Evolutionary conservation across 192 early-diverging fungal species (phyloP), one percentile per base, ranked within the genome.

Genomic region (Umbelopsis isabellina): DNA sequence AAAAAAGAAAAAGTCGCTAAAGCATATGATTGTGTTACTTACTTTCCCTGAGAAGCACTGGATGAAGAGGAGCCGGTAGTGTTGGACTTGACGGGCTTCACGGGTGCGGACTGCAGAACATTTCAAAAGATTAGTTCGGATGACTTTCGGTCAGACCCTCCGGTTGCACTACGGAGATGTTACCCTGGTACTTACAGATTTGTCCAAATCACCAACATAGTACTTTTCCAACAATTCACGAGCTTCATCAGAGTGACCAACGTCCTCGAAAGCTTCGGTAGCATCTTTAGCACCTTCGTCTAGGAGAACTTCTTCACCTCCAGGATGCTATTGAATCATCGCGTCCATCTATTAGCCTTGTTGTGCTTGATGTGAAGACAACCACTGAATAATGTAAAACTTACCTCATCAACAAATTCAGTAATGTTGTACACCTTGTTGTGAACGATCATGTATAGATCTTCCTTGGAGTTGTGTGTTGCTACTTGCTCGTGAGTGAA

Each of bases 231-330:
- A 84, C 72, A 98, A 72, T 18, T 93, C 92, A 66, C 89, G 90
- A 25, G 97, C 97, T 74, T 98, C 97, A 64, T 96, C 92, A 35
- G 93, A 95, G 84, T 98, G 95, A 23, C 97, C 97, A 76, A 98
- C 94, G 79, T 97, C 95, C 67, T 98, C 95, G 84, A 98, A 98
- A 22, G 94, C 91, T 72, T 92, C 95, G 46, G 92, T 93, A 35
- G 94, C 92, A 79, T 98, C 95, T 71, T 85, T 86, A 79, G 94
- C 97, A 58, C 89, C 95, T 72, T 91, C 87, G 81, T 97, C 97
- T 49, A 96, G 74, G 70, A 98, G 82, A 15, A 98, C 93, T 79
- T 98, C 97, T 82, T 97, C 97, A 77, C 97, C 97, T 78, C 97
- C 97, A 23, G 97, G 97, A 79, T 98, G 97, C 92, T 97, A 79